Conservation (phyloP, 2,329 filamentous ascomycete species). For the Nothophaeocryptopus gaeumannii region DNA sequence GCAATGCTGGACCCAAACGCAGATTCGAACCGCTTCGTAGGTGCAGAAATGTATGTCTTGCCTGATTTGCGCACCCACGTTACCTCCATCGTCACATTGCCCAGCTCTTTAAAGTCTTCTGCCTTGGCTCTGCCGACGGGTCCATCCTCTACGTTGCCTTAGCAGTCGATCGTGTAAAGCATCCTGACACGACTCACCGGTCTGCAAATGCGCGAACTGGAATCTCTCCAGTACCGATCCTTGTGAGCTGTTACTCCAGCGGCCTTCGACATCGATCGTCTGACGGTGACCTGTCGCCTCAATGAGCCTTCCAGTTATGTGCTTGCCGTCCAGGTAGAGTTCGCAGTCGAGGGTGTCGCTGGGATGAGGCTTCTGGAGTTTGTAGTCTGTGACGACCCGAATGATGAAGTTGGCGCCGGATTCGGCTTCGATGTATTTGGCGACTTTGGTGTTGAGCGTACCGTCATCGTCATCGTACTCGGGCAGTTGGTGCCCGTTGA, state of each 20-base stretch:
- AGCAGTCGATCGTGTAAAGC: not conserved
- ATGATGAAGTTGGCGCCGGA: conserved; percentile 18
- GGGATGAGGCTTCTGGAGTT: not conserved
- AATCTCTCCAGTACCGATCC: conserved; percentile 9
- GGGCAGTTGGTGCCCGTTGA: conserved; percentile 5
- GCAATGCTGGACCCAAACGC: conserved; percentile 9
- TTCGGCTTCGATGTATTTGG: conserved; percentile 20
- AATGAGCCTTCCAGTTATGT: not conserved
- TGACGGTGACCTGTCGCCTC: not conserved
- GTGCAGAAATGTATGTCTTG: not conserved
- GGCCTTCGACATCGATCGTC: not conserved
- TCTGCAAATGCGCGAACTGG: conserved; percentile 19
- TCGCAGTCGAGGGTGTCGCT: conserved; percentile 4
- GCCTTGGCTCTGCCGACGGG: not conserved
- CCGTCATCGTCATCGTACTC: conserved; percentile 21
- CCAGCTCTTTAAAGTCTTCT: conserved; percentile 16
- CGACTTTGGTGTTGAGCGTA: not conserved
- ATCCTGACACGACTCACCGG: conserved; percentile 12
- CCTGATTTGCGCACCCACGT: conserved; percentile 3
- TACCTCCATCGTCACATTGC: conserved; percentile 16
- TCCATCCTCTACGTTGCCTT: conserved; percentile 12
- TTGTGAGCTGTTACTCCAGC: not conserved
- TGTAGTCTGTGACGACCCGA: not conserved
- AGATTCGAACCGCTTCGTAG: not conserved
- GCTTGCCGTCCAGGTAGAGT: conserved; percentile 22